Evolutionary conservation across 768 basidiomycete genomes (phyloP).

Genomic region (Podaxis sp.): DNA sequence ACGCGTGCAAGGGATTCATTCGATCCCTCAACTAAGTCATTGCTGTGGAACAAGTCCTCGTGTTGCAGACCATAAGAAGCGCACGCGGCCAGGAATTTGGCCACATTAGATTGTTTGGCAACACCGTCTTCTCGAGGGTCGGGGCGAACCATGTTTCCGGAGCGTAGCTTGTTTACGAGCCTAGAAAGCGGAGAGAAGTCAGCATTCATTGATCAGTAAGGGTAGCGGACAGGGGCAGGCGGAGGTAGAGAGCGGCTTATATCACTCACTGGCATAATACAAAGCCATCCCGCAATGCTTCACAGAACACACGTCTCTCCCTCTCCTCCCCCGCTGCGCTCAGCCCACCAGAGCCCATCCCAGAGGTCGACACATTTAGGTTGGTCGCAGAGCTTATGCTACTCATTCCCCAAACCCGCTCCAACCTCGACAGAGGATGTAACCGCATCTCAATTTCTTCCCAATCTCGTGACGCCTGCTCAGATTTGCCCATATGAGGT

Average conservation of each 20-base stretch:
- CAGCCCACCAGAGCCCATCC: constrained; percentile 25
- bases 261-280: constrained; percentile 83
- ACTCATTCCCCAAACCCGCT: constrained; percentile 74
- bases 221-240: not conserved
- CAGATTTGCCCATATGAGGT: constrained; percentile 45
- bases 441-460: constrained; percentile 72
- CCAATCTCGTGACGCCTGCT: constrained; percentile 53
- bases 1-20: constrained; percentile 66
- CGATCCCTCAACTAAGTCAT: constrained; percentile 61
- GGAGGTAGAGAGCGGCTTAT: constrained; percentile 8
- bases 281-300: constrained; percentile 79
- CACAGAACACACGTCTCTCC: constrained; percentile 68
- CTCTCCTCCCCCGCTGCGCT: constrained; percentile 65
- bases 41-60: constrained; percentile 62
- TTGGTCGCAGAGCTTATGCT: constrained; percentile 33
- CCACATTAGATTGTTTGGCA: constrained; percentile 63
- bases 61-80: constrained; percentile 58
- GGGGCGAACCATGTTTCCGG: constrained; percentile 53
- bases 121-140: constrained; percentile 66
- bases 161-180: constrained; percentile 74
- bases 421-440: constrained; percentile 56
- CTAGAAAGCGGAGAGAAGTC: constrained; percentile 31
- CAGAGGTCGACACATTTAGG: constrained; percentile 16
- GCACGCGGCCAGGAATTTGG: constrained; percentile 75
- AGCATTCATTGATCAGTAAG: constrained; percentile 2